Percentiles rank a stretch among this genome's conserved stretches.
Conservation (phyloP, 768 basidiomycete genomes). For the Podaxis sp. region DNA sequence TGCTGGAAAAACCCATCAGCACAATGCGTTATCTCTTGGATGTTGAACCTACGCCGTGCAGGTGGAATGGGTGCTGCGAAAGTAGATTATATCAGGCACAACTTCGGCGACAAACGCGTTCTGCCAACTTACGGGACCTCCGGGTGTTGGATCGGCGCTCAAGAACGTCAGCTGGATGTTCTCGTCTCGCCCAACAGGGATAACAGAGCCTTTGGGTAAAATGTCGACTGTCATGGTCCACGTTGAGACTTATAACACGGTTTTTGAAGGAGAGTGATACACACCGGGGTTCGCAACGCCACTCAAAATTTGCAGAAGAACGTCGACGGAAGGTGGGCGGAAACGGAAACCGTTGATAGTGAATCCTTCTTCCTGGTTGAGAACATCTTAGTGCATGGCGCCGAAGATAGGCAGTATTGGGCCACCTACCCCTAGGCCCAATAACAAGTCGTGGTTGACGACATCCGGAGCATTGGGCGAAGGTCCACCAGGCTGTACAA, state of each 20-base stretch:
- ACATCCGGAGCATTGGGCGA: not conserved
- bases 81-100: not conserved
- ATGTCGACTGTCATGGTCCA: constrained; percentile 16
- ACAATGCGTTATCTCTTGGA: not conserved
- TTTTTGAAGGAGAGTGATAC: not conserved
- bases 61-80: constrained; percentile 14
- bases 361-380: constrained; percentile 14
- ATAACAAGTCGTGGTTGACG: not conserved
- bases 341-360: constrained; percentile 24
- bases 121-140: not conserved
- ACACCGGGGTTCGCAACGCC: constrained; percentile 25
- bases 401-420: too few relatives aligned
- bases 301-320: constrained; percentile 32
- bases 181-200: constrained; percentile 32
- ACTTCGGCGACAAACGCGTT: not conserved
- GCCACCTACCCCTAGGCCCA: not conserved
- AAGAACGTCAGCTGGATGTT: constrained; percentile 2
- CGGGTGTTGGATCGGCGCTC: not conserved
- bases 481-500: not conserved
- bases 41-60: constrained; percentile 23
- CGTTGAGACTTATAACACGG: too few relatives aligned
- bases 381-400: not conserved
- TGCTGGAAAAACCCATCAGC: constrained; percentile 20
- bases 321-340: constrained; percentile 31
- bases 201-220: constrained; percentile 38